phyloP scores from a whole-genome alignment of 352 stramenopile species.

The Phytopythium mirpurense region DNA sequence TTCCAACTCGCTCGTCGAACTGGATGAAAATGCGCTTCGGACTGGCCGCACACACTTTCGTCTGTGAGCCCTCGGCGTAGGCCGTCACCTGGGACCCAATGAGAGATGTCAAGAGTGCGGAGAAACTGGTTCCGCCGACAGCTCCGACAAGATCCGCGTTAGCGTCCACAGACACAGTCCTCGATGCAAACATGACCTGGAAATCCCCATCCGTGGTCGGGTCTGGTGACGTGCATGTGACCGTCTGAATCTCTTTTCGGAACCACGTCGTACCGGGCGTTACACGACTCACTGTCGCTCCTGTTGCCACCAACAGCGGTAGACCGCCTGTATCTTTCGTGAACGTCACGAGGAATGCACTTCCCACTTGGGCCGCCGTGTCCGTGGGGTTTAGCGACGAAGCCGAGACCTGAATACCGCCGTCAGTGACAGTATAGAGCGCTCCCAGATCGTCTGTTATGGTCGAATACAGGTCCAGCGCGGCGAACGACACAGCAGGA shows the following conservation, averaged over 20 bases:
- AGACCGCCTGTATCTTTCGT: conserved; percentile 43
- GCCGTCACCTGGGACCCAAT: conserved; percentile 36
- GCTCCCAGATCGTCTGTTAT: conserved; percentile 63
- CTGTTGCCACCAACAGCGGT: conserved; percentile 23
- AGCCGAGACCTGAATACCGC: conserved; percentile 65
- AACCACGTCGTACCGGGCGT: conserved; percentile 35
- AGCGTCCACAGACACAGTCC: conserved; percentile 29
- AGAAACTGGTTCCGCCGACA: conserved; percentile 20
- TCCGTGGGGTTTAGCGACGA: conserved; percentile 28
- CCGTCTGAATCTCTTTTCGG: conserved; percentile 73
- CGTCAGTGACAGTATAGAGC: conserved; percentile 76
- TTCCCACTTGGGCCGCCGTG: conserved; percentile 17
- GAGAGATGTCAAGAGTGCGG: conserved; percentile 19
- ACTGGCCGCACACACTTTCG: conserved; percentile 38
- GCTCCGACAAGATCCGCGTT: conserved; percentile 35
- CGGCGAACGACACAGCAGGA: conserved; percentile 24
- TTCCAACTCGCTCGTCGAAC: conserved; percentile 56
- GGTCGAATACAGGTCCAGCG: conserved; percentile 26
- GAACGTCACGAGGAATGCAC: conserved; percentile 71
- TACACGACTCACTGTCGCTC: conserved; percentile 26
- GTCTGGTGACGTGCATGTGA: conserved; percentile 56
- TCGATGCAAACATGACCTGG: conserved; percentile 41
- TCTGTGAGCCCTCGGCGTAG: conserved; percentile 29
- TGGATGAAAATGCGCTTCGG: conserved; percentile 69
- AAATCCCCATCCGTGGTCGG: conserved; percentile 40